These are phyloP conservation scores for Chrysanthemum makinoi DNA, from an alignment of 129 eudicot species.

Conservation along the genomic window DNA sequence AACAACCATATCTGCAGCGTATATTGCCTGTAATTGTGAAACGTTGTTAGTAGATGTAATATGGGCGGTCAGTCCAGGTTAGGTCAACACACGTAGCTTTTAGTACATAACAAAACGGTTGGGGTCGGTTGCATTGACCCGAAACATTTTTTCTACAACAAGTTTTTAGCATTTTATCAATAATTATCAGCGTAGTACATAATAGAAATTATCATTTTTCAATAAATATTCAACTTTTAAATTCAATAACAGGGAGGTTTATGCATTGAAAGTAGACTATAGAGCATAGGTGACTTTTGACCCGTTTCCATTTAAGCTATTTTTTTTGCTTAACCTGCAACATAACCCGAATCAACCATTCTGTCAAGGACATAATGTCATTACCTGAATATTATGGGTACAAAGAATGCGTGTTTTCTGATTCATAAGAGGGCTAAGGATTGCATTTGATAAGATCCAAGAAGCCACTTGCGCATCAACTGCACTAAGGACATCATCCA, in stretches of 20 bases:
- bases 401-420: constrained; percentile 78
- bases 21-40: constrained; percentile 64
- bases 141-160: background rate
- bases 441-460: constrained; percentile 68
- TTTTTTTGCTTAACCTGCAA: too few species aligned
- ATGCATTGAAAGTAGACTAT: background rate
- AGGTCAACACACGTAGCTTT: background rate
- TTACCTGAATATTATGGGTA: constrained; percentile 86
- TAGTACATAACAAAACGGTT: background rate
- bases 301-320: constrained; percentile 1
- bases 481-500: constrained; percentile 97
- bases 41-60: constrained; percentile 7
- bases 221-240: too few species aligned
- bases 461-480: constrained; percentile 94
- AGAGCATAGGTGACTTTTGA: background rate
- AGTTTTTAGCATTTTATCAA: background rate
- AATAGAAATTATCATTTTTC: background rate
- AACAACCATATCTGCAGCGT: constrained; percentile 70
- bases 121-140: background rate
- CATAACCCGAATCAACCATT: background rate
- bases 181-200: background rate
- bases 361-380: constrained; percentile 6
- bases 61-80: background rate
- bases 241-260: background rate
- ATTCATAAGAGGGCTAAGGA: constrained; percentile 74